Percentiles rank a stretch among this genome's conserved stretches.
Conservation (phyloP, 2,329 filamentous ascomycete genomes). For the Xylaria sp. region DNA sequence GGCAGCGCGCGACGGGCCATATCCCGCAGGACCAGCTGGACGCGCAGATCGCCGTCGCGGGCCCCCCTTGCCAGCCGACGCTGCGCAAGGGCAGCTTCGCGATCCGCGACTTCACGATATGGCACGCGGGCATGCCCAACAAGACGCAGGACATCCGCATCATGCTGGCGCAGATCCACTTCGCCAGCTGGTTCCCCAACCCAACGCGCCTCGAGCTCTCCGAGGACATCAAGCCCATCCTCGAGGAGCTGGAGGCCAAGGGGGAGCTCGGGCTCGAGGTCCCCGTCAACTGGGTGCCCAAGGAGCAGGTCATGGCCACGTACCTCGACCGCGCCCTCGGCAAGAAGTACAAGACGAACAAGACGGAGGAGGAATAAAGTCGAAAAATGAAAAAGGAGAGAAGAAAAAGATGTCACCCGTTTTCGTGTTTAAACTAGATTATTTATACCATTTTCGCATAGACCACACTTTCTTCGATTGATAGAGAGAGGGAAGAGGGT, state of each 20-base stretch:
- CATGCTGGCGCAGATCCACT: conserved; percentile 67
- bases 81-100: conserved; percentile 62
- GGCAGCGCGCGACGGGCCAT: conserved; percentile 57
- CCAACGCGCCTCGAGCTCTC: conserved; percentile 60
- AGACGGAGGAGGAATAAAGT: conserved; percentile 40
- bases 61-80: conserved; percentile 54
- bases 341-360: conserved; percentile 67
- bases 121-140: conserved; percentile 70
- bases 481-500: not conserved
- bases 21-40: conserved; percentile 52
- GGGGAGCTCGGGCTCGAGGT: conserved; percentile 51
- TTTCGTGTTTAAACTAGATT: no score
- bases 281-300: conserved; percentile 55
- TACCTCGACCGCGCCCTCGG: conserved; percentile 65
- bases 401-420: not conserved
- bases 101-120: conserved; percentile 64
- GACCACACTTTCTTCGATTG: not conserved
- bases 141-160: conserved; percentile 56
- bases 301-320: conserved; percentile 47
- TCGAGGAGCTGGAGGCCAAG: conserved; percentile 46
- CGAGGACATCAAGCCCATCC: conserved; percentile 52
- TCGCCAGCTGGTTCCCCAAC: conserved; percentile 63
- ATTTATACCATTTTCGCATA: no score
- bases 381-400: no score
- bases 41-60: conserved; percentile 43